Base-by-base conservation (phyloP, 2,329 filamentous ascomycete species). In the Neonectria coccinea region DNA sequence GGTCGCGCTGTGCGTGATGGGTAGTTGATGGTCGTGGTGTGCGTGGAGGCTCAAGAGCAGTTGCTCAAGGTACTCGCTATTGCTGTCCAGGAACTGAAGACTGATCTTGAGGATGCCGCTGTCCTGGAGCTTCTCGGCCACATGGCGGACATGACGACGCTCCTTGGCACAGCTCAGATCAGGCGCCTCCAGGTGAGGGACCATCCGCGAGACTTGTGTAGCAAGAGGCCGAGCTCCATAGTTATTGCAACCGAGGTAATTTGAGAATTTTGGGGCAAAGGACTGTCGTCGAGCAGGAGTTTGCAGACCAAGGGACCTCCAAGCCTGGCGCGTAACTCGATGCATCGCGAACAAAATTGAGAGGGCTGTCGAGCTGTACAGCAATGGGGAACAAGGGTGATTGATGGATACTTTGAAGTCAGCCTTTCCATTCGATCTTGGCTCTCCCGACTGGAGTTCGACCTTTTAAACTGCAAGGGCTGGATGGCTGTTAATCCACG, bases 1-100 rank as follows among this genome's bases (percentile, higher is more conserved):
- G 0, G 70, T 75, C 1, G 80, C 79, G 62, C 79, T 82, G 64
- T 83, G 80, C 0, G 75, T 64, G 18, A 82, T 80, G 3, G 81
- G 81, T 0, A 82, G 73, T 2, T 68, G 69, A 52, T 82, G 81
- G 0, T 73, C 72, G 25, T 79, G 74, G 10, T 75, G 12, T 5
- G 66, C 47, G 59, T 82, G 72, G 1, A 82, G 76, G 18, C 70
- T 75, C 3, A 64, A 18, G 12, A 82, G 62, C 5, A 82, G 66
- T 4, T 69, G 59, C 45, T 76, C 44, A 6, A 82, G 75, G 41
- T 82, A 82, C 0, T 56, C 50, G 62, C 79, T 80, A 0, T 70
- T 36, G 4, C 67, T 9, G 44, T 82, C 80, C 1, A 55, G 18
- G 39, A 81, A 82, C 1, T 66, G 58, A 0, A 81, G 64, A 1